Conservation (phyloP, 192 early-diverging fungal genomes). For the Rhizophagus prolifer region DNA sequence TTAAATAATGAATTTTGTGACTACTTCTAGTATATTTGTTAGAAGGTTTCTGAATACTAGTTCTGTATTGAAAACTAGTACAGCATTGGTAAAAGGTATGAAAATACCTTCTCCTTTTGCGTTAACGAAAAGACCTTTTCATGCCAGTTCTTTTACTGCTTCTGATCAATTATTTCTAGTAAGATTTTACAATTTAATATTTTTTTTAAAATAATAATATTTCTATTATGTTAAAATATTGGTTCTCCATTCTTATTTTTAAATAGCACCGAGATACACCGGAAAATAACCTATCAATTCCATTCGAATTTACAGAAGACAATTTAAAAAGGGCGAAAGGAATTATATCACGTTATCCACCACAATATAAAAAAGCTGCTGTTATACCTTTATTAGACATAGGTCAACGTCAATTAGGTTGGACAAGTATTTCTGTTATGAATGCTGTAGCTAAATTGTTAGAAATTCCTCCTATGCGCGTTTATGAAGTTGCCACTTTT, state of each 20-base stretch:
- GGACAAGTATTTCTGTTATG: conserved; percentile 94
- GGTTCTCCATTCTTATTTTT: too few relatives aligned
- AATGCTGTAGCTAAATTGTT: conserved; percentile 92
- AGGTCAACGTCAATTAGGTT: conserved; percentile 94
- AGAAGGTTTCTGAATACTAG: not conserved
- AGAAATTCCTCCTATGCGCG: conserved; percentile 97
- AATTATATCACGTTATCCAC: conserved; percentile 92
- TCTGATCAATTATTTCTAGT: conserved; percentile 8
- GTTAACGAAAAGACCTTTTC: not conserved
- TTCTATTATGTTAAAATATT: too few relatives aligned
- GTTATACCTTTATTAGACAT: conserved; percentile 94
- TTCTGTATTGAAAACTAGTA: not conserved
- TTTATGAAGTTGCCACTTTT: conserved; percentile 99
- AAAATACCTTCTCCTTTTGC: not conserved
- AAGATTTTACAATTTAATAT: not conserved
- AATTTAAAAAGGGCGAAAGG: conserved; percentile 77
- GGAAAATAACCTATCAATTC: conserved; percentile 78
- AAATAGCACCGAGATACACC: conserved; percentile 56
- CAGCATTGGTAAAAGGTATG: not conserved
- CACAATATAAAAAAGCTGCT: conserved; percentile 98
- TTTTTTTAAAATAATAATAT: too few relatives aligned
- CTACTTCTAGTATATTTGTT: not conserved
- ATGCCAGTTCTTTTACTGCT: not conserved
- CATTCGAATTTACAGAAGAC: conserved; percentile 83
- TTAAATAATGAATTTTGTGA: not conserved